Base-by-base conservation (phyloP, 1,284 basidiomycete species). In the Papiliotrema fonsecae region DNA sequence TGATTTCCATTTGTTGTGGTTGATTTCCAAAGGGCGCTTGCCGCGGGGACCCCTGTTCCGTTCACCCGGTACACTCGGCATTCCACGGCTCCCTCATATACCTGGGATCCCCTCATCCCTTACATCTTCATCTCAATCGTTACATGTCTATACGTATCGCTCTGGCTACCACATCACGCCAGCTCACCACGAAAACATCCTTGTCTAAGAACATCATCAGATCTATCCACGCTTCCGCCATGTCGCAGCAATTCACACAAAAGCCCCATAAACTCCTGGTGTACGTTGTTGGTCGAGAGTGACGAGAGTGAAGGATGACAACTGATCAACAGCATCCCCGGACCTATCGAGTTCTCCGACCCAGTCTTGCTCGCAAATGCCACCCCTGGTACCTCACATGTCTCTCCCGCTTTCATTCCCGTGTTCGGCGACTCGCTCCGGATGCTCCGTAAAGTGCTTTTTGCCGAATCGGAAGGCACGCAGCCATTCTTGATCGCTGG, bases 401-500 rank as follows among this genome's bases (percentile, higher is more conserved):
- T 93, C 62, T 88, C 90, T 37, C 82, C 86, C 13, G 89, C 91
- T 43, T 97, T 99, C 72, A 81, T 92, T 39, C 82, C 85, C 35
- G 82, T 91, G 49, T 90, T 98, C 60, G 88, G 90, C 34, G 88
- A 97, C 68, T 87, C 85, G 70, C 82, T 98, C 56, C 82, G 86
- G 54, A 85, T 96, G 84, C 85, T 88, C 21, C 79, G 87, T 55
- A 77, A 87, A 47, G 82, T 94, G 4, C 74, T 96, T 38, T 83
- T 84, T 73, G 84, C 91, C 34, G 79, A 82, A 51, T 76, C 78
- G 30, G 52, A 61, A 37, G 64, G 52, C 1, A 57, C 79, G 1
- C 93, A 97, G 68, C 87, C 89, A 1, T 88, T 97, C 77, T 76
- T 97, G 60, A 86, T 96, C 47, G 83, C 91, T 26, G 94, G 94